Conservation (phyloP, 2,329 filamentous ascomycete species). For the Neopestalotiopsis sp. region DNA sequence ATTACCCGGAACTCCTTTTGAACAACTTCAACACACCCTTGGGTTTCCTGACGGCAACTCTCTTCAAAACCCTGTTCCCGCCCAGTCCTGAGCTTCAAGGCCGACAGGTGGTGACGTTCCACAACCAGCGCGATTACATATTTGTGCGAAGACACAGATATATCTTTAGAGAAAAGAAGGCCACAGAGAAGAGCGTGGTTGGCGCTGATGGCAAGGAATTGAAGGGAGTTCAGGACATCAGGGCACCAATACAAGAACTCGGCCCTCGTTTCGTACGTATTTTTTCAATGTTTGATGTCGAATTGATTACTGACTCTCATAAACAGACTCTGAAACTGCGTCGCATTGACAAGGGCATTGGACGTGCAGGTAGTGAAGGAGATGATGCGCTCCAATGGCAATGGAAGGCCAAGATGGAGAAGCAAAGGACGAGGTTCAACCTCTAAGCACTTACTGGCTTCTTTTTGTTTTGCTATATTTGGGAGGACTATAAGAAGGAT, state of each 20-base stretch:
- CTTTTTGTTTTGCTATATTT: not conserved
- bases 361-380: constrained; percentile 69
- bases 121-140: constrained; percentile 68
- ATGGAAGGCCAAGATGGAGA: constrained; percentile 96
- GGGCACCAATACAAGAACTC: constrained; percentile 87
- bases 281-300: not conserved
- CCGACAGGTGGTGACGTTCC: constrained; percentile 87
- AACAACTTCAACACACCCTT: constrained; percentile 96
- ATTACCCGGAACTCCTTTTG: constrained; percentile 87
- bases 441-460: constrained; percentile 57
- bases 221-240: constrained; percentile 83
- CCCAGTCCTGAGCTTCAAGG: constrained; percentile 82
- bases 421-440: constrained; percentile 91
- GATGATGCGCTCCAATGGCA: constrained; percentile 87
- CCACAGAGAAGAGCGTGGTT: constrained; percentile 85
- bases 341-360: constrained; percentile 88
- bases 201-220: constrained; percentile 82
- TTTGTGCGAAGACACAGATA: constrained; percentile 72
- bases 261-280: constrained; percentile 63
- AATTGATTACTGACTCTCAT: not conserved
- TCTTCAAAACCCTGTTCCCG: constrained; percentile 83
- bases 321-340: constrained; percentile 78
- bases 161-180: constrained; percentile 86
- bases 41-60: constrained; percentile 82
- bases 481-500: not conserved